Conservation (phyloP, 257 asterid species). For the Marsdenia floribunda region DNA sequence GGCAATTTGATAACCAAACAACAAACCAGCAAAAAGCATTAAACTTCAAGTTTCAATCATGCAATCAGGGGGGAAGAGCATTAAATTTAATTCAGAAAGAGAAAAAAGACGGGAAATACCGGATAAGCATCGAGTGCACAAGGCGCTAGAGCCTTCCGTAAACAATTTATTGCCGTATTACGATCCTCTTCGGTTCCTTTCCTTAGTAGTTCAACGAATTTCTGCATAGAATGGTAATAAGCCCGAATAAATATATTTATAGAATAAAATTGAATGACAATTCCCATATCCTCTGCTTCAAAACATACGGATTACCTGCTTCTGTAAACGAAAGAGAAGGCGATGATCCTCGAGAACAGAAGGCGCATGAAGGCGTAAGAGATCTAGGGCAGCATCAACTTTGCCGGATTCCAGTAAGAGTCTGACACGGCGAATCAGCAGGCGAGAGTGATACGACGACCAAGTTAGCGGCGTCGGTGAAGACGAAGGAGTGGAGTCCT, state of each 20-base stretch:
- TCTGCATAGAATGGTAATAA: constrained; percentile 33
- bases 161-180: constrained; percentile 69
- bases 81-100: background rate
- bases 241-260: background rate
- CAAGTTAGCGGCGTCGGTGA: constrained; percentile 35
- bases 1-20: background rate
- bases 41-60: background rate
- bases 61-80: background rate
- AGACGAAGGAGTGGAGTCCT: constrained; percentile 39
- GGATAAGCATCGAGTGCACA: constrained; percentile 97
- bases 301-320: constrained; percentile 51
- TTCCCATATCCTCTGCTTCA: background rate
- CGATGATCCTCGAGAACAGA: constrained; percentile 79
- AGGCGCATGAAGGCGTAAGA: constrained; percentile 60
- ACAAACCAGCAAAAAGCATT: background rate
- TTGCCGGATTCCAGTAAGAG: constrained; percentile 71
- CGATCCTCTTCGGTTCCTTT: constrained; percentile 79
- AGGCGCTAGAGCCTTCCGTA: constrained; percentile 78
- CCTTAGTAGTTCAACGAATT: constrained; percentile 84
- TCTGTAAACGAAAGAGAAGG: constrained; percentile 86
- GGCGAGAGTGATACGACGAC: constrained; percentile 68
- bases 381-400: constrained; percentile 69
- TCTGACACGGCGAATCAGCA: constrained; percentile 77
- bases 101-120: constrained; percentile 32
- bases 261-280: background rate